Conservation (phyloP, 768 basidiomycete species). For the Amanita inopinata region DNA sequence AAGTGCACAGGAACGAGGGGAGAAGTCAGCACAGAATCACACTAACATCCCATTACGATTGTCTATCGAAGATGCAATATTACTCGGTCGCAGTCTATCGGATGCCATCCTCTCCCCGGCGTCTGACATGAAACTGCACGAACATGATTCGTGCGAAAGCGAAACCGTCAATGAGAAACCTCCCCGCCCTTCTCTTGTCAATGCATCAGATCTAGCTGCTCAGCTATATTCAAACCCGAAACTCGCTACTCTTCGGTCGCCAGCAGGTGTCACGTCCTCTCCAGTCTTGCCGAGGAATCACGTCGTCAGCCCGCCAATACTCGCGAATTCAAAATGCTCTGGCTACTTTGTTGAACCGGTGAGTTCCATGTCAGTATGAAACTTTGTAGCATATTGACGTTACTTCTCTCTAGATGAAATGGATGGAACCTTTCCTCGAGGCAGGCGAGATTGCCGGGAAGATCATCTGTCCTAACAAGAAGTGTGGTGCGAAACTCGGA, state of each 20-base stretch:
- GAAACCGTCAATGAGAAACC: constrained; percentile 10
- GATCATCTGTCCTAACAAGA: constrained; percentile 86
- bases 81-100: constrained; percentile 32
- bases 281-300: constrained; percentile 14
- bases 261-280: constrained; percentile 8
- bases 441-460: constrained; percentile 78
- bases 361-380: constrained; percentile 21
- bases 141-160: constrained; percentile 5
- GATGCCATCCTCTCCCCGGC: constrained; percentile 28
- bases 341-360: constrained; percentile 98
- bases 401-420: constrained; percentile 57
- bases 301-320: constrained; percentile 49
- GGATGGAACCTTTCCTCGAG: constrained; percentile 85
- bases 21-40: too few species aligned
- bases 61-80: constrained; percentile 22
- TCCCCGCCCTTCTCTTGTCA: constrained; percentile 24
- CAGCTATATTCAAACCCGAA: constrained; percentile 34
- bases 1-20: constrained; percentile 12
- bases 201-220: constrained; percentile 30
- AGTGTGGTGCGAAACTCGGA: constrained; percentile 85
- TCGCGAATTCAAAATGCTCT: constrained; percentile 78
- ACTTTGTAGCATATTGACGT: neutral
- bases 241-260: constrained; percentile 28
- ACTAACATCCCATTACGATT: constrained; percentile 12
- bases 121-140: constrained; percentile 11